These are phyloP conservation scores for Pyrenophora teres DNA, from an alignment of 2,329 filamentous ascomycete genomes.

Conservation along the genomic window DNA sequence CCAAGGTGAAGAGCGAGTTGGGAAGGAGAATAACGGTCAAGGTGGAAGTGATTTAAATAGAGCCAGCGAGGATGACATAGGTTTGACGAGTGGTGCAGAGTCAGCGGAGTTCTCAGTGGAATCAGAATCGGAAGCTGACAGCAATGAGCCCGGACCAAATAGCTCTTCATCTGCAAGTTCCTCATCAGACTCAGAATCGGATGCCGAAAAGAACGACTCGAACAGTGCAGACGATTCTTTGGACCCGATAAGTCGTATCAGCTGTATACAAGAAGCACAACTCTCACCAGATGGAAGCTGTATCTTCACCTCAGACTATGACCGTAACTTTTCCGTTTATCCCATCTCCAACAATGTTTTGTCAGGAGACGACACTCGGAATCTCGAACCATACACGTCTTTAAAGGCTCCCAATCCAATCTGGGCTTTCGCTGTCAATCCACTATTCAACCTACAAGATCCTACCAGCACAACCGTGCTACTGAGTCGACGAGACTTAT, in stretches of 20 bases:
- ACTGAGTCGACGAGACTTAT: slow-evolving; percentile 58
- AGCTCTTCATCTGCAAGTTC: background rate
- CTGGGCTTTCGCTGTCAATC: slow-evolving; percentile 60
- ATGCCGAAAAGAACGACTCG: slow-evolving; percentile 1
- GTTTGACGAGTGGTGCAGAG: background rate
- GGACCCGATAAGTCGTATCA: slow-evolving; percentile 11
- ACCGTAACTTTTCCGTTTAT: slow-evolving; percentile 61
- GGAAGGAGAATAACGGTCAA: background rate
- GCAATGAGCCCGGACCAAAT: background rate
- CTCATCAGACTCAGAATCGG: slow-evolving; percentile 5
- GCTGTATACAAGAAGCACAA: slow-evolving; percentile 38
- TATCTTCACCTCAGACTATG: slow-evolving; percentile 58
- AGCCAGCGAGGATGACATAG: no score
- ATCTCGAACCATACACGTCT: slow-evolving; percentile 53
- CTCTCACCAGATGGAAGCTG: slow-evolving; percentile 60
- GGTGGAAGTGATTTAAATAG: background rate
- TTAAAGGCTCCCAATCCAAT: slow-evolving; percentile 56
- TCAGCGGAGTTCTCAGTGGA: background rate
- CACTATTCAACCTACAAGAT: slow-evolving; percentile 59
- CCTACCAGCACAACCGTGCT: slow-evolving; percentile 57
- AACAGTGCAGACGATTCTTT: background rate
- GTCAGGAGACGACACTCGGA: slow-evolving; percentile 4
- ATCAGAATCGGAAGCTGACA: background rate
- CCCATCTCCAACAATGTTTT: slow-evolving; percentile 21
- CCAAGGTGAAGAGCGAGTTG: slow-evolving; percentile 1